Evolutionary conservation across 2,329 filamentous ascomycete species (phyloP).

Genomic region (Calonectria crousiana): DNA sequence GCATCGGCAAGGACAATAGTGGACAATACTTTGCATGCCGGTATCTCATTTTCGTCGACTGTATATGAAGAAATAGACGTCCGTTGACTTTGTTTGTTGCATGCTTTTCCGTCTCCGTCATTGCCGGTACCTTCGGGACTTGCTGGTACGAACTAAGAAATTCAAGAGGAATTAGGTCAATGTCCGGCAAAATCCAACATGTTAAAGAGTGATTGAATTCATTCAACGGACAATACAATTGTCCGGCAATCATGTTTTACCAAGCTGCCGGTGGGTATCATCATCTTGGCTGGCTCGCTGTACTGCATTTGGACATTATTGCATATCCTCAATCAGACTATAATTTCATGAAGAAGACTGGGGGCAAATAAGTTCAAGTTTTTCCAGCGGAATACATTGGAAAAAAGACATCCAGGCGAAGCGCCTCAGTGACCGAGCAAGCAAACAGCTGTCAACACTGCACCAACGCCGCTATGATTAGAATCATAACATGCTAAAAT

Average conservation of each 20-base stretch:
- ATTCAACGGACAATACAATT: too few species aligned
- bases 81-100: conserved; percentile 24
- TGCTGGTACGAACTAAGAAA: not conserved
- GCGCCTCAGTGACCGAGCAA: not conserved
- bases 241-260: not conserved
- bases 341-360: not conserved
- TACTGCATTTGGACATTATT: not conserved
- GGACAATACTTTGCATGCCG: conserved; percentile 12
- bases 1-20: conserved; percentile 7
- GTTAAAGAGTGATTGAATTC: not conserved
- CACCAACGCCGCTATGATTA: not conserved
- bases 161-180: not conserved
- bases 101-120: not conserved
- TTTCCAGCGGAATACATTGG: not conserved
- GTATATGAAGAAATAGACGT: conserved; percentile 41
- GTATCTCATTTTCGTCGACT: conserved; percentile 23
- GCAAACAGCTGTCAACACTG: not conserved
- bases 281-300: too few species aligned
- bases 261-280: too few species aligned
- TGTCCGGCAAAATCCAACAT: not conserved
- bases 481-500: not conserved
- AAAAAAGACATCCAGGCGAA: not conserved
- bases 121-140: not conserved
- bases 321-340: not conserved
- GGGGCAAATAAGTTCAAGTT: not conserved